Evolutionary conservation across 2,329 filamentous ascomycete genomes (phyloP).

Genomic region (Plectosphaerella cucumerina): DNA sequence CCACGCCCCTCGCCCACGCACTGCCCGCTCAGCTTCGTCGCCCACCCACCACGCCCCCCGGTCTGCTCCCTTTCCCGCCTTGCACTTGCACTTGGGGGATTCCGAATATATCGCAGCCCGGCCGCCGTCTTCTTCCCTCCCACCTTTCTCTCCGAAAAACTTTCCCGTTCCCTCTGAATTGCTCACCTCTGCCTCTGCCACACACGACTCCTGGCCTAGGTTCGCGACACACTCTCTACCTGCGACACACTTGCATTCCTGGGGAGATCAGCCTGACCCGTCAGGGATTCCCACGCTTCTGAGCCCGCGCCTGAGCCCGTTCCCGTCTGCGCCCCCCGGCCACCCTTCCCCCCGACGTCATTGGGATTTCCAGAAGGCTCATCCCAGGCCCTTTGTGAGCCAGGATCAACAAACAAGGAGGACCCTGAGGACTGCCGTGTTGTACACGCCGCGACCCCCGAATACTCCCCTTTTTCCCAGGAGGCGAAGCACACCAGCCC

Average conservation of each 20-base stretch:
- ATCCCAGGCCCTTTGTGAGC: not conserved
- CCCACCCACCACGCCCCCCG: too few relatives aligned
- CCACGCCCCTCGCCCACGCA: too few relatives aligned
- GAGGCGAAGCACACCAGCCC: not conserved
- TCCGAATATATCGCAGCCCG: not conserved
- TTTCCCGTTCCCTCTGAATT: not conserved
- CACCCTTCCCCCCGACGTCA: not conserved
- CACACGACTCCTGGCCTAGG: not conserved
- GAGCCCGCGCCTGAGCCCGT: too few relatives aligned
- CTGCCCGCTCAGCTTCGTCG: too few relatives aligned
- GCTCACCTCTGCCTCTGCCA: not conserved
- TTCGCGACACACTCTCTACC: not conserved
- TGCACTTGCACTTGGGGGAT: not conserved
- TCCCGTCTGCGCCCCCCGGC: not conserved
- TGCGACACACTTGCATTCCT: not conserved
- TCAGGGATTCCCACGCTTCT: too few relatives aligned
- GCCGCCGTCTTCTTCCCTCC: not conserved
- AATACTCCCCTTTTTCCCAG: not conserved
- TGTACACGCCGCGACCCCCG: not conserved
- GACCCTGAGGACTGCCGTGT: conserved; percentile 1
- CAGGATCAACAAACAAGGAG: not conserved
- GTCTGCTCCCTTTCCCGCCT: not conserved
- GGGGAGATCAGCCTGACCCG: not conserved
- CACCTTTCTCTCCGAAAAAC: not conserved
- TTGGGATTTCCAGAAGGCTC: not conserved